Percentiles rank a stretch among this genome's conserved stretches.
phyloP scores from a whole-genome alignment of 345 rosid species.

The Turritis glabra region DNA sequence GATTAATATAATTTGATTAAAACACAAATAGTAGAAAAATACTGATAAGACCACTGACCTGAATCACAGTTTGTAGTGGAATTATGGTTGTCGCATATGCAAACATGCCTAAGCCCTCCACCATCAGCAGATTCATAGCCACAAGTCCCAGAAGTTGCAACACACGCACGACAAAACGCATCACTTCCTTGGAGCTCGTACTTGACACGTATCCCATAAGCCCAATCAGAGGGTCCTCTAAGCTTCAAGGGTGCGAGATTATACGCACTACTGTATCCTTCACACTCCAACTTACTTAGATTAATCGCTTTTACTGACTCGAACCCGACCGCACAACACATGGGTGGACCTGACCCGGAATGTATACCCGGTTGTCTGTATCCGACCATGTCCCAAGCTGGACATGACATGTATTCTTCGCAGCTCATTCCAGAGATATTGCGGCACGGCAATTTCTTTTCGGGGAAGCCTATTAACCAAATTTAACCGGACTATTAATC shows the following conservation, averaged over 20 bases:
- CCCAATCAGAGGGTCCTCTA: constrained; percentile 58
- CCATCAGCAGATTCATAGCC: constrained; percentile 59
- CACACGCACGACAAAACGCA: constrained; percentile 74
- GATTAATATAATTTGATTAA: not conserved
- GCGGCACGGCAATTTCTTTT: constrained; percentile 73
- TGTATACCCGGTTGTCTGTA: constrained; percentile 32
- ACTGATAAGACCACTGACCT: constrained; percentile 36
- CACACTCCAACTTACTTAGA: constrained; percentile 63
- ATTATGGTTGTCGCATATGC: constrained; percentile 68
- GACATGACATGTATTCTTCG: constrained; percentile 76
- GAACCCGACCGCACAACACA: constrained; percentile 76
- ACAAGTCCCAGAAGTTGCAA: constrained; percentile 83
- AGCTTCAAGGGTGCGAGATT: constrained; percentile 66
- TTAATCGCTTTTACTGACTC: constrained; percentile 78
- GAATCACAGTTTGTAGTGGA: constrained; percentile 87
- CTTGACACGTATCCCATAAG: constrained; percentile 76
- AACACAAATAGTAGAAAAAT: not conserved
- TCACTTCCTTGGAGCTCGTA: constrained; percentile 74
- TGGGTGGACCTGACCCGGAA: constrained; percentile 57
- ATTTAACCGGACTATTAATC: not conserved
- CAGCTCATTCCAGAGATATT: constrained; percentile 95
- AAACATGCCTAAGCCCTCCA: constrained; percentile 64
- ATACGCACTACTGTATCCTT: constrained; percentile 86
- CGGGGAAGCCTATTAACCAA: constrained; percentile 61
- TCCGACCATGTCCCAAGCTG: constrained; percentile 66